phyloP scores from a whole-genome alignment of 805 yeast species.

The Saccharomycopsis sp. region DNA sequence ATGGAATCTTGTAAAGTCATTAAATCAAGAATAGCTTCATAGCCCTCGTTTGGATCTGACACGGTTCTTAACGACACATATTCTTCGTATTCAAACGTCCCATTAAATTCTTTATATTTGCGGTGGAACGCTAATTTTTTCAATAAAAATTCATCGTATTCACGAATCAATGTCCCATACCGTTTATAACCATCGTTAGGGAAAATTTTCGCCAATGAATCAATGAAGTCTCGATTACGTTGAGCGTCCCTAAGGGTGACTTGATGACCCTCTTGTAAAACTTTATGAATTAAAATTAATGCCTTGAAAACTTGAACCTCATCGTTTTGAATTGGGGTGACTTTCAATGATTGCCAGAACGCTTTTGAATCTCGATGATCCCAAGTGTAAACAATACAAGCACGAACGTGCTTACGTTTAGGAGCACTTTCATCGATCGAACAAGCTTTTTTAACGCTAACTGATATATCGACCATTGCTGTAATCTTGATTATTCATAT shows the following conservation, averaged over 20 bases:
- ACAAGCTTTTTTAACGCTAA: constrained; percentile 76
- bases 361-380: constrained; percentile 81
- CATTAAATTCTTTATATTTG: constrained; percentile 83
- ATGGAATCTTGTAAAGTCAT: constrained; percentile 80
- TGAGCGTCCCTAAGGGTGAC: constrained; percentile 74
- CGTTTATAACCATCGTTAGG: constrained; percentile 36
- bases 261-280: constrained; percentile 97
- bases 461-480: constrained; percentile 24
- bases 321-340: constrained; percentile 72
- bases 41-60: constrained; percentile 93
- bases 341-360: constrained; percentile 77
- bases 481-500: not conserved
- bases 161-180: constrained; percentile 69
- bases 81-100: constrained; percentile 94
- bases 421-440: constrained; percentile 85
- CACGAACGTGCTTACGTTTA: constrained; percentile 90
- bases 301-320: constrained; percentile 84
- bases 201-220: constrained; percentile 55
- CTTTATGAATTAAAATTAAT: constrained; percentile 78
- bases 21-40: constrained; percentile 78
- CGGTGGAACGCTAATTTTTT: constrained; percentile 77
- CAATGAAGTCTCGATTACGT: constrained; percentile 69
- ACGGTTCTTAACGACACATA: constrained; percentile 81
- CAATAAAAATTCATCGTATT: constrained; percentile 63
- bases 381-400: constrained; percentile 95